Conservation (phyloP, 352 stramenopile genomes). For the Phytophthora hybrid region DNA sequence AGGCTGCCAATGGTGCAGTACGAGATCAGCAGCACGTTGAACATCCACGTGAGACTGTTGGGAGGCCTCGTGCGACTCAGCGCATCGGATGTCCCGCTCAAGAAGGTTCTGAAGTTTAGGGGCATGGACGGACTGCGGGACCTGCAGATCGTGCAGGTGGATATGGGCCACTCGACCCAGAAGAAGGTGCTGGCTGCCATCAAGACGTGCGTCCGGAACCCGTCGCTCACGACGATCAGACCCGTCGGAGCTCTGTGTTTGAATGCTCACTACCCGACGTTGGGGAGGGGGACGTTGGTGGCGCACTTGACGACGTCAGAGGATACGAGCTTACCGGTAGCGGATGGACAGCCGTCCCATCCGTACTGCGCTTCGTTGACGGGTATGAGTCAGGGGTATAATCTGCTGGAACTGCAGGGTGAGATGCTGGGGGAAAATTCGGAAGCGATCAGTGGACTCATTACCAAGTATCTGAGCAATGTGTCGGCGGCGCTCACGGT, state of each 20-base stretch:
- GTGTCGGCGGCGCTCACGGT: constrained; percentile 62
- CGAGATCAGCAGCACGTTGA: constrained; percentile 57
- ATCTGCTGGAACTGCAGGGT: constrained; percentile 71
- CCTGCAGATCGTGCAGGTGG: constrained; percentile 69
- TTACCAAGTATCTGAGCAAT: constrained; percentile 81
- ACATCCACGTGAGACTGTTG: constrained; percentile 62
- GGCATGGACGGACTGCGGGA: constrained; percentile 71
- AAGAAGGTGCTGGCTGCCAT: constrained; percentile 69
- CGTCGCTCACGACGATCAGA: constrained; percentile 74
- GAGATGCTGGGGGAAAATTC: constrained; percentile 71
- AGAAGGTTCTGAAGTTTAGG: constrained; percentile 64
- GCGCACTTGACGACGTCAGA: constrained; percentile 56
- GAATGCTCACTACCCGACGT: constrained; percentile 60
- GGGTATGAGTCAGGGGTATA: constrained; percentile 65
- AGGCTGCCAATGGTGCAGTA: constrained; percentile 49
- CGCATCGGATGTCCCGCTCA: constrained; percentile 51
- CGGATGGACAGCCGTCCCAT: constrained; percentile 56
- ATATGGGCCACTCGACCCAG: constrained; percentile 72
- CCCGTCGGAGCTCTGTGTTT: constrained; percentile 77
- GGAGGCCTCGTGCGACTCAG: constrained; percentile 60
- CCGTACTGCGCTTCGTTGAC: constrained; percentile 57
- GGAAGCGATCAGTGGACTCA: constrained; percentile 77
- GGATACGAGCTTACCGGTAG: constrained; percentile 54
- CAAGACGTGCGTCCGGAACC: constrained; percentile 85
- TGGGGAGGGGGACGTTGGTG: constrained; percentile 52